phyloP scores from a whole-genome alignment of 2,329 filamentous ascomycete genomes.

The Alternaria consortialis region DNA sequence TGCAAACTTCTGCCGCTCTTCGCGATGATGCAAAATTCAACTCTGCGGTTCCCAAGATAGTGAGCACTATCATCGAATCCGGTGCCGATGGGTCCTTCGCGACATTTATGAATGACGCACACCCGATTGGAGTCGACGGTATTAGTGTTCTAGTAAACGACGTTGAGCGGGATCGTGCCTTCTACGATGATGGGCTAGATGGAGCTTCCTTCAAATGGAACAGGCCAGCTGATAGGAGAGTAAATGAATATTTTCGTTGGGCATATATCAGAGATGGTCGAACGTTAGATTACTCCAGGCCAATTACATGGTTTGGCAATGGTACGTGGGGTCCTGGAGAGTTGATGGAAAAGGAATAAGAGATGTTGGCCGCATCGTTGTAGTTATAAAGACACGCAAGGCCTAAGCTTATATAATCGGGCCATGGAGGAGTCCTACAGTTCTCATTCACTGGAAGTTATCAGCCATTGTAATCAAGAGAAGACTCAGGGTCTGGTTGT shows the following conservation, averaged over 20 bases:
- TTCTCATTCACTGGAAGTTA: not conserved
- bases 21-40: conserved; percentile 62
- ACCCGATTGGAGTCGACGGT: conserved; percentile 67
- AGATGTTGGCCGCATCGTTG: conserved; percentile 6
- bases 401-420: not conserved
- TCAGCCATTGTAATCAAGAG: not conserved
- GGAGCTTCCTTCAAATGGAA: conserved; percentile 34
- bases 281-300: conserved; percentile 45
- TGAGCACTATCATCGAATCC: conserved; percentile 27
- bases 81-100: conserved; percentile 59
- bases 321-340: conserved; percentile 42
- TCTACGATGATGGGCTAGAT: conserved; percentile 31
- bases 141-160: conserved; percentile 85
- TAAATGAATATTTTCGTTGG: conserved; percentile 50
- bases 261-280: conserved; percentile 40
- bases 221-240: conserved; percentile 51
- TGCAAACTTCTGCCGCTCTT: conserved; percentile 81
- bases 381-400: not conserved
- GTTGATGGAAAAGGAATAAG: conserved; percentile 21
- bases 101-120: conserved; percentile 66
- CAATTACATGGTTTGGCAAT: conserved; percentile 37
- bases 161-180: conserved; percentile 68
- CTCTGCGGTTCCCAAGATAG: conserved; percentile 65
- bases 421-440: not conserved
- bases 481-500: not conserved